Evolutionary conservation across 352 stramenopile genomes (phyloP).

Genomic region (Pythium coloratum): DNA sequence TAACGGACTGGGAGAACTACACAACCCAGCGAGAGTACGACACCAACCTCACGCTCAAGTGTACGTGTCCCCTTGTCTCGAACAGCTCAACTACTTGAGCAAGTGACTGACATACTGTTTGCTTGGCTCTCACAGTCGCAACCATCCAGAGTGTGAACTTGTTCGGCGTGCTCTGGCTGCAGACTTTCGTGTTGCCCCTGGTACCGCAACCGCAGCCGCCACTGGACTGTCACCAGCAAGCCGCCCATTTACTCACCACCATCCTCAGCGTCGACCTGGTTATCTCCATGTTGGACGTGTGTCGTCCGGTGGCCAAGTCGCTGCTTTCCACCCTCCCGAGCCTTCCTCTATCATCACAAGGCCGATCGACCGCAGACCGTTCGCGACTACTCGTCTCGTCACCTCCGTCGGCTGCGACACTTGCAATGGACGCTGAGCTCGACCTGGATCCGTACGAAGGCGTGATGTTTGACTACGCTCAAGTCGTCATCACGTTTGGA

Average conservation of each 20-base stretch:
- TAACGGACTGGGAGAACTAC: conserved; percentile 81
- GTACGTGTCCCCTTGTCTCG: conserved; percentile 27
- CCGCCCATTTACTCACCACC: conserved; percentile 45
- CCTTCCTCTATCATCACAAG: background rate
- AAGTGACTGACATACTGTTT: background rate
- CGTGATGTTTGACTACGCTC: conserved; percentile 77
- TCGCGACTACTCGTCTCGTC: conserved; percentile 6
- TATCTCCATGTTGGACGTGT: conserved; percentile 42
- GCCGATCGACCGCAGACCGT: background rate
- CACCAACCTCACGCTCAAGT: conserved; percentile 77
- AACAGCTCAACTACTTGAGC: background rate
- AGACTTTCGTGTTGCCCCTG: conserved; percentile 47
- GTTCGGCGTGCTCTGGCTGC: conserved; percentile 55
- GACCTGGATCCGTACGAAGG: conserved; percentile 57
- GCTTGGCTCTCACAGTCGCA: conserved; percentile 31
- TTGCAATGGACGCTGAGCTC: conserved; percentile 34
- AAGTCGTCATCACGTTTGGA: conserved; percentile 60
- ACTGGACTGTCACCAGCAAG: conserved; percentile 47
- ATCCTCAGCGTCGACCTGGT: conserved; percentile 41
- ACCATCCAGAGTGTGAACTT: conserved; percentile 63
- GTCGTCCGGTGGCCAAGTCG: background rate
- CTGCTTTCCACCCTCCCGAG: background rate
- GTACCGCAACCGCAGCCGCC: conserved; percentile 13
- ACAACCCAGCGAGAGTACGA: conserved; percentile 65
- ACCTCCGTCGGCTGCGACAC: background rate